Evolutionary conservation across 1,284 basidiomycete genomes (phyloP), one percentile per base, ranked within the genome.

Genomic region (Takashimella tepidaria): DNA sequence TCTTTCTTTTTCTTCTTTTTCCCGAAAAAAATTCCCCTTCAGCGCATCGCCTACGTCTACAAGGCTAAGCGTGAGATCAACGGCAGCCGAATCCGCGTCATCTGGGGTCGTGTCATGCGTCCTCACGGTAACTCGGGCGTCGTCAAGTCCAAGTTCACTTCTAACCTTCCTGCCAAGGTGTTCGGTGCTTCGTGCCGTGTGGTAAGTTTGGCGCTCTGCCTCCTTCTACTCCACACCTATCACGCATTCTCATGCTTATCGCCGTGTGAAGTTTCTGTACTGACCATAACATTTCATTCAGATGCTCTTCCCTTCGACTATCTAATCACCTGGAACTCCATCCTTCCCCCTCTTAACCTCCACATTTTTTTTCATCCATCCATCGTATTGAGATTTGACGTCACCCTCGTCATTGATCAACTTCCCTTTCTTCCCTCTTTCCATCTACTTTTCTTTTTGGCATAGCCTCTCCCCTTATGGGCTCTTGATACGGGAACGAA

Each of bases 21-120:
- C n/a, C n/a, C n/a, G n/a, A n/a, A n/a, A n/a, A 45, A 63, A 50
- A 41, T 37, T 44, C 31, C 40, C 3, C n/a, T n/a, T n/a, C 68
- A 96, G 92, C 90, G 95, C 68, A 83, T 98, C 64, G 96, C 95
- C 60, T 98, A 89, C 79, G 92, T 98, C 69, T 98, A 98, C 86
- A 87, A 87, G 77, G 92, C 91, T 61, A 92, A 95, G 82, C 83
- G 85, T 75, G 88, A 91, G 79, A 84, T 93, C 63, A 86, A 87
- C 76, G 92, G 92, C 60, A 88, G 88, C 68, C 92, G 92, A 79
- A 82, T 96, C 74, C 88, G 92, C 67, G 91, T 97, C 63, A 93
- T 97, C 81, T 97, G 92, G 92, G 92, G 92, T 54, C 89, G 90
- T 70, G 85, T 95, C 66, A 91, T 92, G 61, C 88, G 91, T 73